Evolutionary conservation across 495 filamentous ascomycete genomes (phyloP), one percentile per base, ranked within the genome.

Genomic region (Penicillium paradoxum): DNA sequence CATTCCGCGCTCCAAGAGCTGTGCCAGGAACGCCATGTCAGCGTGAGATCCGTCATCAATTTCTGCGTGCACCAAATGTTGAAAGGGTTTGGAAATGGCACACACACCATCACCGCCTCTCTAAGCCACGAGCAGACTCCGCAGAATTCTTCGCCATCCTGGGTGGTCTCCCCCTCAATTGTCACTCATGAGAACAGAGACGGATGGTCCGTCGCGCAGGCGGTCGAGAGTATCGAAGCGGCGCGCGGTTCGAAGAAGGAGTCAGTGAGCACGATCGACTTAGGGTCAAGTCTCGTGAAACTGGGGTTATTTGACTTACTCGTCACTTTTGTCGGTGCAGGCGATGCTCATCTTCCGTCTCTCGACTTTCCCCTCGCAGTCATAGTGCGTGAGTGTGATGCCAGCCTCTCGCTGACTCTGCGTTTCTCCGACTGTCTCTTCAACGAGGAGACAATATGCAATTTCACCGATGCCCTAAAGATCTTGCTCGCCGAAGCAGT

Each of bases 181-280:
- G 33, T 63, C 54, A 13, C 55, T 60, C 15, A 49, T 58, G 0
- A 64, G 36, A 42, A 65, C 60, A 18, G 54, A 54, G 9, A 56
- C 53, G 24, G 48, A 40, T 6, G 65, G 65, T 38, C 64, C 30
- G 41, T 67, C 63, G 2, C 63, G 65, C 4, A 49, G 58, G 29
- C 55, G 58, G 18, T 38, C 36, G 36, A 38, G 36, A 19, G 36
- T 38, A 38, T 38, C 17, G 36, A 38, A 38, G 36, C 36, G 15
- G 17, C 15, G 36, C 36, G 17, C 36, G 36, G 36, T 38, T 38
- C 36, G 0, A 7, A 38, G 36, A 38, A 38, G 17, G 36, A 38
- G 1, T 38, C 36, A 38, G 36, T 38, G 36, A 38, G 15, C 15
- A 19, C 36, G 6, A 38, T 38, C 5, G 36, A 38, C 17, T 38